These are phyloP conservation scores for Botryotinia calthae DNA, from an alignment of 2,329 filamentous ascomycete genomes.

Conservation along the genomic window DNA sequence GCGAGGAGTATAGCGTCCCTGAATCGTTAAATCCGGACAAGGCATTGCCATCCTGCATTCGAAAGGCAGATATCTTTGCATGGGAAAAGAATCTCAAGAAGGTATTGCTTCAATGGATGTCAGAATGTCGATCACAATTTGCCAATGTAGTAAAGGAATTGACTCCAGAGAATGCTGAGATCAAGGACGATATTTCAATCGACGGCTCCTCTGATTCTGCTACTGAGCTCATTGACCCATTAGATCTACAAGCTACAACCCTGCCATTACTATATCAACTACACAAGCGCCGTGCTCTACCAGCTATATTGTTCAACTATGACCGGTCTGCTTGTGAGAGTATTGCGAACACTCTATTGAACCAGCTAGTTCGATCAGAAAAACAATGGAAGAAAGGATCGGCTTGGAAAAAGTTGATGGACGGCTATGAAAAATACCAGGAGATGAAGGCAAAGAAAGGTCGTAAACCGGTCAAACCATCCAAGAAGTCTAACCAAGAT, in stretches of 20 bases:
- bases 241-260: constrained; percentile 46
- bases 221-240: constrained; percentile 30
- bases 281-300: constrained; percentile 62
- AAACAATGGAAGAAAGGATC: constrained; percentile 53
- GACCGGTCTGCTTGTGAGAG: constrained; percentile 64
- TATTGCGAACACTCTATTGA: constrained; percentile 51
- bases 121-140: constrained; percentile 47
- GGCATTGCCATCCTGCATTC: constrained; percentile 52
- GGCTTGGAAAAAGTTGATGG: constrained; percentile 60
- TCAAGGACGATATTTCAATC: constrained; percentile 10
- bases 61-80: constrained; percentile 62
- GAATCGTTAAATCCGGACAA: constrained; percentile 49
- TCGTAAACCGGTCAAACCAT: constrained; percentile 43
- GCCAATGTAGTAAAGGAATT: constrained; percentile 48
- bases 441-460: constrained; percentile 46
- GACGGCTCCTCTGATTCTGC: constrained; percentile 26
- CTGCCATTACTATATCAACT: constrained; percentile 59
- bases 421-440: constrained; percentile 57
- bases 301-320: constrained; percentile 76
- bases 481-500: constrained; percentile 46
- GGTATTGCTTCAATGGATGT: constrained; percentile 60
- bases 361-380: constrained; percentile 55
- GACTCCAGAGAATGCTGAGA: constrained; percentile 22
- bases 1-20: constrained; percentile 49
- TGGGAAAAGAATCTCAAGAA: constrained; percentile 65